Base-by-base conservation (phyloP, 2,329 filamentous ascomycete genomes). In the Penicillium olsonii region DNA sequence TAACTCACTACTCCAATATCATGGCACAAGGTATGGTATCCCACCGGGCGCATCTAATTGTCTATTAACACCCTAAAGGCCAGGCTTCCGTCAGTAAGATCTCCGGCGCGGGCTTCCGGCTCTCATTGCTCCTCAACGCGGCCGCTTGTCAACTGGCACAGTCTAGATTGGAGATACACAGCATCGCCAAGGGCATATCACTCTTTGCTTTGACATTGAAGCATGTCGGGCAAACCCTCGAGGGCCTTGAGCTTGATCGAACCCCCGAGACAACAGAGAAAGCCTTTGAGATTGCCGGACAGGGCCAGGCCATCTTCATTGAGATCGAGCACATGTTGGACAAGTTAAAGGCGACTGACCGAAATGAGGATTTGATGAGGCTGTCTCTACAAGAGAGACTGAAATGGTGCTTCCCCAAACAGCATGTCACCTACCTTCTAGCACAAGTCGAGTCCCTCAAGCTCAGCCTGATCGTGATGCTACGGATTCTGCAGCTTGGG, bases 261-360 rank as follows among this genome's bases (percentile, higher is more conserved):
- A 67, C 70, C 2, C 49, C 54, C 42, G 60, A 68, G 44, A 69
- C 69, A 10, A 49, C 67, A 8, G 64, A 68, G 19, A 70, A 68
- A 15, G 66, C 69, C 0, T 59, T 65, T 45, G 67, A 72, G 45
- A 73, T 75, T 38, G 64, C 69, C 14, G 57, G 64, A n/a, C 71
- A 74, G 42, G 67, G 69, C 33, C 65, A 67, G 43, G 39, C 61
- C 39, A 63, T 73, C 5, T 74, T 75, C 44, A 61, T 70, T n/a
- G 71, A 74, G 38, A 70, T 75, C 24, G 65, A 71, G 48, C 66
- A 66, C 34, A 75, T 75, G 72, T 50, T 73, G 33, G 66, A 73
- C 18, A 61, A 65, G 40, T 54, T 68, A 2, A 66, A 70, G 37
- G 59, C 44, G 19, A 60, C 56, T 2, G 65, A 67, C 43, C 34